A percentile compares a stretch with the other conserved stretches of the same genome.
Evolutionary conservation across 352 stramenopile species (phyloP).

Genomic region (Globisporangium paroecandrum): DNA sequence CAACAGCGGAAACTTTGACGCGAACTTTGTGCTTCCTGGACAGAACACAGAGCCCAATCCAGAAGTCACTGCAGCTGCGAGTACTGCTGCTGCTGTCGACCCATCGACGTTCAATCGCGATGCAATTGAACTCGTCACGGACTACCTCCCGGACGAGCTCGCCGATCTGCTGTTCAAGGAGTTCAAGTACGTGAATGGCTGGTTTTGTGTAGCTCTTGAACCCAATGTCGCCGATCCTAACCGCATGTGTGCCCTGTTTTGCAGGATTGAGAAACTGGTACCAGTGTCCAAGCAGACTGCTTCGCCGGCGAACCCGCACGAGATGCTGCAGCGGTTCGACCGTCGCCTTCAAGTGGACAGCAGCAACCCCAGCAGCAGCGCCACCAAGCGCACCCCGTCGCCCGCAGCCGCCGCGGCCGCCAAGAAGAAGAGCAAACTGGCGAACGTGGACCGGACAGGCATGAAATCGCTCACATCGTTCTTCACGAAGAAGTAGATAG

Average conservation of each 20-base stretch:
- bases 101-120: slow-evolving; percentile 24
- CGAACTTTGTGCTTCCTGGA: slow-evolving; percentile 16
- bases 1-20: slow-evolving; percentile 28
- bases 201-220: neutral
- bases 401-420: slow-evolving; percentile 19
- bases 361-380: neutral
- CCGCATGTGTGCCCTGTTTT: neutral
- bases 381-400: slow-evolving; percentile 38
- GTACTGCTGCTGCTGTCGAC: neutral
- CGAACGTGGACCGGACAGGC: slow-evolving; percentile 63
- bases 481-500: slow-evolving; percentile 73
- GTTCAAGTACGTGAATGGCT: slow-evolving; percentile 42
- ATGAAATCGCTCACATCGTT: slow-evolving; percentile 87
- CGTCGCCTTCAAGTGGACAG: slow-evolving; percentile 28
- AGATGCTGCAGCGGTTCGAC: slow-evolving; percentile 26
- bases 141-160: slow-evolving; percentile 54
- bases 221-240: neutral
- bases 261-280: slow-evolving; percentile 29
- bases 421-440: slow-evolving; percentile 85
- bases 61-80: neutral
- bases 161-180: slow-evolving; percentile 42
- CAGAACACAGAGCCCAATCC: slow-evolving; percentile 10
- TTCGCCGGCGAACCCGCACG: slow-evolving; percentile 6
- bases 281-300: slow-evolving; percentile 17
- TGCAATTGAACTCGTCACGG: slow-evolving; percentile 51